Evolutionary conservation across 176 grass and related monocot genomes (phyloP).

Genomic region (Phoenix dactylifera): DNA sequence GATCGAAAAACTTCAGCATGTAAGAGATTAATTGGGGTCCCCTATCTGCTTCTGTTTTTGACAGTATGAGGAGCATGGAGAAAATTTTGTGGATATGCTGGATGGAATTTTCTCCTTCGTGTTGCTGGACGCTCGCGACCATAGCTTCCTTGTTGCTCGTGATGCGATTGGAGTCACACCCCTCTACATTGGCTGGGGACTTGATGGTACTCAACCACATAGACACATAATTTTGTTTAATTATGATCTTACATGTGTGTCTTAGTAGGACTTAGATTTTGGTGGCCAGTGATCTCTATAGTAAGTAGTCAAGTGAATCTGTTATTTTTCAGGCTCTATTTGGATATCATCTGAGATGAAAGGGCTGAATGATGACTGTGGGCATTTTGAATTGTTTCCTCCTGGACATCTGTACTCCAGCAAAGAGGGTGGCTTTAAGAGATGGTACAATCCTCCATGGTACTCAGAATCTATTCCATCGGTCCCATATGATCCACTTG

Average conservation of each 20-base stretch:
- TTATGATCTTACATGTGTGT: too few species aligned
- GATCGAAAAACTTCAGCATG: too few species aligned
- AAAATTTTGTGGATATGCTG: conserved; percentile 77
- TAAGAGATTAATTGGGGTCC: too few species aligned
- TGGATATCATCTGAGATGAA: conserved; percentile 98
- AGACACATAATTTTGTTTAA: too few species aligned
- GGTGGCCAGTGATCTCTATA: too few species aligned
- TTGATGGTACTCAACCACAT: conserved; percentile 40
- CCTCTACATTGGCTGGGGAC: conserved; percentile 92
- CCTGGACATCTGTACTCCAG: conserved; percentile 81
- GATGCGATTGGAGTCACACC: conserved; percentile 88
- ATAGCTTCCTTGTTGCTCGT: conserved; percentile 63
- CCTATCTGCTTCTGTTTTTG: not conserved
- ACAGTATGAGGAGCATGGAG: conserved; percentile 86
- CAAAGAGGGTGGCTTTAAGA: conserved; percentile 39
- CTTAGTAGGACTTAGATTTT: too few species aligned
- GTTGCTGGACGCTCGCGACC: conserved; percentile 61
- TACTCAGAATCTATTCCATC: conserved; percentile 54
- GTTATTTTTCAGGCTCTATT: conserved; percentile 41
- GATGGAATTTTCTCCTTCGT: conserved; percentile 96
- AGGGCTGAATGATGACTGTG: conserved; percentile 82
- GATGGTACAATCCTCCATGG: conserved; percentile 91
- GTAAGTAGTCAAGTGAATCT: too few species aligned
- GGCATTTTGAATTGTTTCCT: conserved; percentile 72
- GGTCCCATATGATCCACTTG: conserved; percentile 44